Conservation (phyloP, 176 grass and related monocot genomes). For the Olyra latifolia region DNA sequence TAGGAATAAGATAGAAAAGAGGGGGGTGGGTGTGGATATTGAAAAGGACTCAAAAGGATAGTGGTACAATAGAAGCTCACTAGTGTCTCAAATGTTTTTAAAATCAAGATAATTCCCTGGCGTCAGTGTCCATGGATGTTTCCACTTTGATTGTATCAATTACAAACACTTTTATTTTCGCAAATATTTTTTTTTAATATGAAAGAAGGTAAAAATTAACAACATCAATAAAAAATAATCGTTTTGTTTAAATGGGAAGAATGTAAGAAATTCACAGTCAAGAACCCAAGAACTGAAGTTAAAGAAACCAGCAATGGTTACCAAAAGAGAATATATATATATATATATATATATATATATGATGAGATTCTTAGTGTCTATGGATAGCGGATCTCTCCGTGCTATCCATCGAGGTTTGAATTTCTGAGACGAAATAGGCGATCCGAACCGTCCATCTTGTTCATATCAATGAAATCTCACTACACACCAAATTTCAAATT, state of each 20-base stretch:
- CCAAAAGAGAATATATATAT: neutral
- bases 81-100: slow-evolving; percentile 9
- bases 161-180: neutral
- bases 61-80: neutral
- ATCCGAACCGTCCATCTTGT: too few species aligned
- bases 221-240: too few species aligned
- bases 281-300: neutral
- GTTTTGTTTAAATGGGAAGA: neutral
- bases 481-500: too few species aligned
- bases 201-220: too few species aligned
- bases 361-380: too few species aligned
- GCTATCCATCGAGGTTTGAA: too few species aligned
- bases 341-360: too few species aligned
- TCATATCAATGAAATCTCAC: too few species aligned
- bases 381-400: too few species aligned
- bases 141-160: slow-evolving; percentile 40
- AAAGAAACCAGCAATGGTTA: neutral
- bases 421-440: too few species aligned
- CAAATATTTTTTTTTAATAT: neutral
- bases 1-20: neutral
- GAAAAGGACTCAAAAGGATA: neutral
- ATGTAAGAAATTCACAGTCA: neutral
- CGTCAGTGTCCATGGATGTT: slow-evolving; percentile 34
- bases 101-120: slow-evolving; percentile 53
- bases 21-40: too few species aligned